Evolutionary conservation across 1,139 yeast genomes (phyloP), one percentile per base, ranked within the genome.

Genomic region (Candida neerlandica): DNA sequence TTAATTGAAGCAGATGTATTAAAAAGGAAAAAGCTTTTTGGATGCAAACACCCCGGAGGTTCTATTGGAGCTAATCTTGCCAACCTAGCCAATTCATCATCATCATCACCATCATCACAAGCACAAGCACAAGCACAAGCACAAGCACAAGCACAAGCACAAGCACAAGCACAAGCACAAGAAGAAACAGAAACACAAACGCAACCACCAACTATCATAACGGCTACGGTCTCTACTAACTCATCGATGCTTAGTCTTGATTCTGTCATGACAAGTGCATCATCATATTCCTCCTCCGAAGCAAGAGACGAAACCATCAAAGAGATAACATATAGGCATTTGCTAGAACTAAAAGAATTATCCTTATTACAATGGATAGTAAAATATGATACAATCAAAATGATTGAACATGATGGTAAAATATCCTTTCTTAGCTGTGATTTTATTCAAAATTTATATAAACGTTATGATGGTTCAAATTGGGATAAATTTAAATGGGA

Each of bases 21-120:
- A 38, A 72, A 76, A 52, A 72, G 96, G 45, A 78, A 77, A 54
- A 71, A 66, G 51, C 65, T 77, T 44, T 90, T 90, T 65, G 84
- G 87, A 7, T 77, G 77, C 53, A 80, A 86, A 61, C 97, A 90
- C 61, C 97, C 97, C 1, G 96, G 96, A 32, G 97, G 97, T 23
- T 88, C 95, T 1, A 89, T 90, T 58, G 96, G 96, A 15, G 77
- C 81, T 40, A 76, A 67, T 51, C 70, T 51, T 32, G 32, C 26
- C 9, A 9, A 55, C 23, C 52, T 18, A 16, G 9, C 56, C 16
- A 38, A 10, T 26, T 9, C 29, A 23, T 35, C 45, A 42, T 4
- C 34, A 23, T 23, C 35, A 35, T 16, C 23, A 41, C 18, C 10
- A 11, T 5, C 14, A 15, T n/a, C n/a, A n/a, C n/a, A n/a, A n/a